phyloP scores from a whole-genome alignment of 371 early-diverging fungal genomes.

The Zychaea mexicana region DNA sequence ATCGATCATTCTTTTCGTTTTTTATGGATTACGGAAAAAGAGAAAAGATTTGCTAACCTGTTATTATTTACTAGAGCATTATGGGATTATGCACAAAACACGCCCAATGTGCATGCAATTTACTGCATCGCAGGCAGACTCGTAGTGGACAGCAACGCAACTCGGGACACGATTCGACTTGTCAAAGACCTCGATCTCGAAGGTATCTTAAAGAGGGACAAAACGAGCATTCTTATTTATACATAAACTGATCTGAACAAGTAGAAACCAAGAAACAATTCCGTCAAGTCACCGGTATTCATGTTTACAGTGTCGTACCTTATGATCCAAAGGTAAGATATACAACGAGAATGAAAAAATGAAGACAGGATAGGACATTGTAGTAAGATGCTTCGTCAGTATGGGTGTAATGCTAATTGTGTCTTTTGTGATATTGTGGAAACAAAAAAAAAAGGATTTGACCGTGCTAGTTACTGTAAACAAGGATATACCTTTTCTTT shows the following conservation, averaged over 20 bases:
- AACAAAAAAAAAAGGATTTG: slow-evolving; percentile 15
- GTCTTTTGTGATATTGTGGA: too few relatives aligned
- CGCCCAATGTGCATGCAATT: slow-evolving; percentile 3
- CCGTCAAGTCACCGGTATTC: slow-evolving; percentile 12
- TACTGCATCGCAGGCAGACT: slow-evolving; percentile 13
- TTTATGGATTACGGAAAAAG: too few relatives aligned
- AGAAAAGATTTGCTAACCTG: neutral
- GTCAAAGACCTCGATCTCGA: slow-evolving; percentile 13
- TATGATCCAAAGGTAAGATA: slow-evolving; percentile 15
- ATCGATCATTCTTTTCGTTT: neutral
- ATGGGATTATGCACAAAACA: slow-evolving; percentile 4
- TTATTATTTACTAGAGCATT: slow-evolving; percentile 4
- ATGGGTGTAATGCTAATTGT: too few relatives aligned
- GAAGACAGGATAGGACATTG: neutral
- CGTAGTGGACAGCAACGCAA: neutral
- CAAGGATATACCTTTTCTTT: slow-evolving; percentile 14
- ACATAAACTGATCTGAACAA: neutral
- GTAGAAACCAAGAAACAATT: slow-evolving; percentile 14
- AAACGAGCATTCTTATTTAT: neutral
- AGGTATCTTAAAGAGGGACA: slow-evolving; percentile 1
- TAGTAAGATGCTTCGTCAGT: too few relatives aligned
- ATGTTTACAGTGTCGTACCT: slow-evolving; percentile 16
- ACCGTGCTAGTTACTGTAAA: slow-evolving; percentile 10
- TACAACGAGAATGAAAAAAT: neutral
- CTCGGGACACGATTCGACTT: slow-evolving; percentile 3